phyloP scores from a whole-genome alignment of 805 yeast genomes.

The Cyberlindnera bimundalis region DNA sequence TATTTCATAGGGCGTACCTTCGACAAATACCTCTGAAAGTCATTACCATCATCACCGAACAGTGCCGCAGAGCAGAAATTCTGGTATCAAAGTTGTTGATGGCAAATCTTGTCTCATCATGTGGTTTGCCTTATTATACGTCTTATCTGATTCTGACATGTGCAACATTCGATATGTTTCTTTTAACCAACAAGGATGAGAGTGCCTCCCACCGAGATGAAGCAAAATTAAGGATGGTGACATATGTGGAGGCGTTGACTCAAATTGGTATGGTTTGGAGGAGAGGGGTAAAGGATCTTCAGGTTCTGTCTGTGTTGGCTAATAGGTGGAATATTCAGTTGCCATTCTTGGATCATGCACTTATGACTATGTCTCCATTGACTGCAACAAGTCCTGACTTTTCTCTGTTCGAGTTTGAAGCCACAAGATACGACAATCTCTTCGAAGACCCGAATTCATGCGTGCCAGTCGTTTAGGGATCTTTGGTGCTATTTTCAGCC shows the following conservation, averaged over 20 bases:
- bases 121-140: conserved; percentile 30
- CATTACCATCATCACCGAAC: conserved; percentile 23
- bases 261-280: conserved; percentile 29
- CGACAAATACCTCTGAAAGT: conserved; percentile 30
- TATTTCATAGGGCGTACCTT: conserved; percentile 32
- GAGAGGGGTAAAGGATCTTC: conserved; percentile 30
- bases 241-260: conserved; percentile 24
- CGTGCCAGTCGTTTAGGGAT: not conserved
- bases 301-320: conserved; percentile 26
- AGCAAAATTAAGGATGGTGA: conserved; percentile 22
- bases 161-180: conserved; percentile 33
- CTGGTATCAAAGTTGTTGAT: conserved; percentile 20
- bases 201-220: conserved; percentile 13
- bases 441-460: not conserved
- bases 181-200: conserved; percentile 27
- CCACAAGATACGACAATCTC: not conserved
- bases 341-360: conserved; percentile 4
- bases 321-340: conserved; percentile 25
- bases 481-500: too few species aligned
- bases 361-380: not conserved
- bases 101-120: not conserved
- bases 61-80: conserved; percentile 25
- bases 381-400: not conserved
- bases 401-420: not conserved
- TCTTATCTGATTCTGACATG: conserved; percentile 32